Base-by-base conservation (phyloP, 306 rosid species). In the Castanopsis chinensis region DNA sequence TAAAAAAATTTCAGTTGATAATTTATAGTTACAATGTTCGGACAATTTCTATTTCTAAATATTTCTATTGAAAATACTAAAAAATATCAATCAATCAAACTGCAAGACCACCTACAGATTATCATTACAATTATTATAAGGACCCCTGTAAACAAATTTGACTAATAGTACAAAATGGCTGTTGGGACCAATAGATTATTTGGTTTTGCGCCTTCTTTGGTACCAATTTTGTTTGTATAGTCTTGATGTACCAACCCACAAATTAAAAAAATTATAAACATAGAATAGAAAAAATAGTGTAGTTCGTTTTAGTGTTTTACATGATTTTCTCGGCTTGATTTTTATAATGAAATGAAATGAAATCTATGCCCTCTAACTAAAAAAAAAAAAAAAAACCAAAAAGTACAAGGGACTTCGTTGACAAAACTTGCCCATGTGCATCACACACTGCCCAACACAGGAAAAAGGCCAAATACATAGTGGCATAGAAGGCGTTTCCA, bases 31-130 rank as follows among this genome's bases (percentile, higher is more conserved):
- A 41, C 3, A 37, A 37, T 37, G 10, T 37, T 7, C 2, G 8
- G 0, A 7, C 1, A 0, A 41, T 7, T 41, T n/a, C n/a, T n/a
- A n/a, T n/a, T n/a, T 41, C 0, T 8, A 2, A 41, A 41, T 8
- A 41, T 8, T 0, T 8, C 12, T 41, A 8, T 41, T 41, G 0
- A 8, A 41, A 8, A 41, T 41, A 41, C 1, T 41, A 41, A 41
- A 41, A 41, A 41, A 0, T 41, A 41, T 41, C 1, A 41, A 8
- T 7, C 1, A 37, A 37, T 1, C 0, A 37, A 7, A 6, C 0
- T 1, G 0, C 0, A 41, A 41, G 2, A 41, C 11, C 2, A 2
- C 2, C 7, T 9, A 43, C 0, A 43, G 53, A 10, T 12, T 49
- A 49, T 12, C 5, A 12, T 49, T 49, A 12, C 53, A 49, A 49